These are phyloP conservation scores for Pulveroboletus frians DNA, from an alignment of 768 basidiomycete genomes.

Conservation along the genomic window DNA sequence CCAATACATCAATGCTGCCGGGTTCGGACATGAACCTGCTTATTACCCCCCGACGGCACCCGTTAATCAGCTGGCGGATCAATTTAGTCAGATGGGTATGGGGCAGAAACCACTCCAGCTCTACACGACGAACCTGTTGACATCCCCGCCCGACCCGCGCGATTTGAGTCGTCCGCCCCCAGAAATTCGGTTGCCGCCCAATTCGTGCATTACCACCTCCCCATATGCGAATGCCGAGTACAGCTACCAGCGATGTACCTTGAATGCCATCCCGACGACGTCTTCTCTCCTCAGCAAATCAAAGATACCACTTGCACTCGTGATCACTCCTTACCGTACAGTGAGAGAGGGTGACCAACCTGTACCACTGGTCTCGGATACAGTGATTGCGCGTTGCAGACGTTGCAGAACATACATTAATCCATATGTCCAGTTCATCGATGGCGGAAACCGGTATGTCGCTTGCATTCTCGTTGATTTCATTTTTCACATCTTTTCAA, in stretches of 20 bases:
- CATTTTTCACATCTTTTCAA: conserved; percentile 21
- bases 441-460: conserved; percentile 84
- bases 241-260: conserved; percentile 86
- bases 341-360: conserved; percentile 77
- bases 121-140: conserved; percentile 87
- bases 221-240: conserved; percentile 80
- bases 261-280: conserved; percentile 91
- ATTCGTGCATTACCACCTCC: conserved; percentile 71
- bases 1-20: conserved; percentile 43
- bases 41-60: conserved; percentile 36
- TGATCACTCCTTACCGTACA: conserved; percentile 87
- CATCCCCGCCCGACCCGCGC: conserved; percentile 85
- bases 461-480: not conserved
- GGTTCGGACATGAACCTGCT: conserved; percentile 39
- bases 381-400: conserved; percentile 92
- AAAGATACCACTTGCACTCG: conserved; percentile 83
- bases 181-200: conserved; percentile 83
- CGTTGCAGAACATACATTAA: conserved; percentile 97
- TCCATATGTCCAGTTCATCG: conserved; percentile 95
- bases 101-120: conserved; percentile 75
- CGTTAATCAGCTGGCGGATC: conserved; percentile 66
- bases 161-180: conserved; percentile 81
- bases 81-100: conserved; percentile 88
- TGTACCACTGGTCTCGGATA: conserved; percentile 89
- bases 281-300: conserved; percentile 82